phyloP scores from a whole-genome alignment of 75 land plant species.

The Pinus taeda region DNA sequence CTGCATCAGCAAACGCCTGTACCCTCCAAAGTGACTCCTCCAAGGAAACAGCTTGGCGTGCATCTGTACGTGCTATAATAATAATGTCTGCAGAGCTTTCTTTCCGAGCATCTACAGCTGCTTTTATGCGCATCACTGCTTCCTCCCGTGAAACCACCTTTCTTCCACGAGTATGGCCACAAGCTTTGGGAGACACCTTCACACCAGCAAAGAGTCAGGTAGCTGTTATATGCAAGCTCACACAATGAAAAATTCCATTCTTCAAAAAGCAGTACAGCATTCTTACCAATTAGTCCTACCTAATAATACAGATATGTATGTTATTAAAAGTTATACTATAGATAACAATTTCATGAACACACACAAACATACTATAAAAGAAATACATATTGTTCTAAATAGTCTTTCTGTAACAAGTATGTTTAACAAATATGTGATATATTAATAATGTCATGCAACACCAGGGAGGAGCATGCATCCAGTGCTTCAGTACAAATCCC shows the following conservation, averaged over 20 bases:
- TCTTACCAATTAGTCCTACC: neutral
- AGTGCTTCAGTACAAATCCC: no score
- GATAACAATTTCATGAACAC: neutral
- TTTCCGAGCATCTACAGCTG: constrained; percentile 91
- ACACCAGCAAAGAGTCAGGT: constrained; percentile 5
- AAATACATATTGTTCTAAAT: neutral
- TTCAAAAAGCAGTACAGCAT: neutral
- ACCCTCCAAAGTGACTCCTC: constrained; percentile 89
- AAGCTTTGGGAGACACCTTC: constrained; percentile 97
- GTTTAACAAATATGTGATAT: neutral
- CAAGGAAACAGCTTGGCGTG: constrained; percentile 91
- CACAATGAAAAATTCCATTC: neutral
- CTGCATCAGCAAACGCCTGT: constrained; percentile 91
- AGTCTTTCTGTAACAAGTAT: neutral
- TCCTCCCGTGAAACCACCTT: constrained; percentile 94
- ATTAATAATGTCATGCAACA: no score
- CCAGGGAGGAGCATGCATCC: no score
- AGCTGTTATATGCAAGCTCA: neutral
- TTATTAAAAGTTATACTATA: neutral
- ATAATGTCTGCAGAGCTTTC: constrained; percentile 87
- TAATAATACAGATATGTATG: neutral
- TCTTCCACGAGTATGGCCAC: constrained; percentile 93
- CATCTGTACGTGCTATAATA: constrained; percentile 91
- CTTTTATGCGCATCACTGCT: constrained; percentile 83
- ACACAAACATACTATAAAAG: neutral